Conservation (phyloP, 345 rosid species). For the Acer negundo region DNA sequence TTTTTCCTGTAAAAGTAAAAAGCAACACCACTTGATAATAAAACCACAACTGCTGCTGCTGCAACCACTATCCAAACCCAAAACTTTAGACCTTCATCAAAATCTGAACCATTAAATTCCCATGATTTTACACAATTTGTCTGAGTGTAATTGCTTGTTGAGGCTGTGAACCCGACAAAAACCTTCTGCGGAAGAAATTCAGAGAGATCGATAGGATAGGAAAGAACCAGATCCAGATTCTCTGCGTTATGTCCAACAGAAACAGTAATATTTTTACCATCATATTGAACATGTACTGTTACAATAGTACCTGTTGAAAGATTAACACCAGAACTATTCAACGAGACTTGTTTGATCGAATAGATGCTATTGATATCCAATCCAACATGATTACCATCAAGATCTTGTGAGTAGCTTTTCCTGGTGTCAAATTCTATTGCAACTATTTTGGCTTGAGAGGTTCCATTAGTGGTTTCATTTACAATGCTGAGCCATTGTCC, state of each 20-base stretch:
- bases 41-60: constrained; percentile 1
- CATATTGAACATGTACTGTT: constrained; percentile 37
- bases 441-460: constrained; percentile 35
- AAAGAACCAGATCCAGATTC: constrained; percentile 33
- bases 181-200: constrained; percentile 48
- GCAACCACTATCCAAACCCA: constrained; percentile 41
- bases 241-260: constrained; percentile 31
- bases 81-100: constrained; percentile 18
- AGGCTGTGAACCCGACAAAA: constrained; percentile 66
- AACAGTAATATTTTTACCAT: constrained; percentile 48
- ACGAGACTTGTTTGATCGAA: constrained; percentile 44
- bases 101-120: constrained; percentile 43
- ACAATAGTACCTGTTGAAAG: constrained; percentile 24
- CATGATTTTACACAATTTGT: constrained; percentile 63
- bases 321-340: constrained; percentile 31
- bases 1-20: constrained; percentile 34
- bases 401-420: constrained; percentile 50
- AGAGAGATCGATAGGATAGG: constrained; percentile 51
- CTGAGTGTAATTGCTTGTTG: constrained; percentile 45
- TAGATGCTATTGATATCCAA: constrained; percentile 51
- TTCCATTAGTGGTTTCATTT: constrained; percentile 34
- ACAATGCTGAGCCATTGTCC: constrained; percentile 78
- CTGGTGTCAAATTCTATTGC: constrained; percentile 76
- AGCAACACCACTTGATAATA: constrained; percentile 12
- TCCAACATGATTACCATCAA: constrained; percentile 69